A percentile compares a stretch with the other conserved stretches of the same genome.
Conservation (phyloP, 768 basidiomycete species). For the Lactarius pseudohatsudake region DNA sequence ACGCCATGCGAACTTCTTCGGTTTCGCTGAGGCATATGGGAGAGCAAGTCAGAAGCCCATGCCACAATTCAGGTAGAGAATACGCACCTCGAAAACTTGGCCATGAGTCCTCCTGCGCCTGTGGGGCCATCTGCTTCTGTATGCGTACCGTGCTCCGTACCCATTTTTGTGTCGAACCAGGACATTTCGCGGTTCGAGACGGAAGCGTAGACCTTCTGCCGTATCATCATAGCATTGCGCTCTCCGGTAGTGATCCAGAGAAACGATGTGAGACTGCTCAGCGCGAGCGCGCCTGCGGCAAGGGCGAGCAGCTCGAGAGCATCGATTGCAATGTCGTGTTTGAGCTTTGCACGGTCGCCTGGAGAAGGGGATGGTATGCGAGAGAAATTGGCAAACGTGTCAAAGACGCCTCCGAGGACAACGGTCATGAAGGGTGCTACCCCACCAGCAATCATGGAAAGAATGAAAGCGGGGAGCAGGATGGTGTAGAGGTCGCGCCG, state of each 20-base stretch:
- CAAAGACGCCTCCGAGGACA: slow-evolving; percentile 75
- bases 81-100: slow-evolving; percentile 78
- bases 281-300: slow-evolving; percentile 60
- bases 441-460: slow-evolving; percentile 64
- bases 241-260: slow-evolving; percentile 92
- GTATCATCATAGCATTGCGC: slow-evolving; percentile 64
- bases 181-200: slow-evolving; percentile 71
- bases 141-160: slow-evolving; percentile 47
- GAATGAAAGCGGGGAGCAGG: slow-evolving; percentile 60
- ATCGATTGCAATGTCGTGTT: slow-evolving; percentile 56
- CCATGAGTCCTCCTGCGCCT: slow-evolving; percentile 90
- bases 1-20: slow-evolving; percentile 86
- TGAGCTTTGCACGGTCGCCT: slow-evolving; percentile 49
- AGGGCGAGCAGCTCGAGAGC: slow-evolving; percentile 68
- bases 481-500: slow-evolving; percentile 54
- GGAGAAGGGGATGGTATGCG: slow-evolving; percentile 41
- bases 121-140: slow-evolving; percentile 50
- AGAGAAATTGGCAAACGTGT: slow-evolving; percentile 64
- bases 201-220: slow-evolving; percentile 65
- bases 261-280: slow-evolving; percentile 72
- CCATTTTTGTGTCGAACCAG: slow-evolving; percentile 91
- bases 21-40: slow-evolving; percentile 65
- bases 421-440: slow-evolving; percentile 86
- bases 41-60: slow-evolving; percentile 7
- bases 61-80: background rate